Base-by-base conservation (phyloP, 495 filamentous ascomycete genomes). In the Penicillium malachiteum region DNA sequence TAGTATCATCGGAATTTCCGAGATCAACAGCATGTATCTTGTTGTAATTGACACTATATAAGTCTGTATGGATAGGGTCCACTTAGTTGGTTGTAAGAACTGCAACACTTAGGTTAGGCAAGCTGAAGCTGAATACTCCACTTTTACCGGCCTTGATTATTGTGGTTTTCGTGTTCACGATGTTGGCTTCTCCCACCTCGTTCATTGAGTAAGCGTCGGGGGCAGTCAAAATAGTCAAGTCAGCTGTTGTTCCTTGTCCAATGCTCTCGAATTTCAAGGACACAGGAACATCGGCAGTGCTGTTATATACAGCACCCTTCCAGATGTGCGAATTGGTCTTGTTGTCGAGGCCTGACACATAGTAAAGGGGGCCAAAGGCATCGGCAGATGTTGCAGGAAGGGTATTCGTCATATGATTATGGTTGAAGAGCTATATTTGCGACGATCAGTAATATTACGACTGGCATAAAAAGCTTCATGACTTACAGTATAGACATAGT, bases 271-370 rank as follows among this genome's bases (percentile, higher is more conserved):
- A 88, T 5, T 65, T 64, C 13, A 88, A 55, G 5, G 69, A 71
- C 13, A 89, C 72, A 0, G 79, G 63, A 0, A 79, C 71, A 17
- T 70, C 57, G 3, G 49, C 70, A 4, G 85, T 83, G 50, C 76
- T 74, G 70, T 90, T 89, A 70, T 89, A 90, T 0, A 86, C 80
- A 32, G 84, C 85, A 10, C 76, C 76, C 61, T 90, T 90, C 68
- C 86, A 80, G 48, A 81, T 71, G 54, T 78, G 68, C 13, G 71
- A 71, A 33, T 62, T 52, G 17, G 61, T 70, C 33, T 59, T 46
- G 49, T 57, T 69, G 54, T 75, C 57, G 9, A 66, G 56, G 14
- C 68, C 67, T 7, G 73, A 65, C 13, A 61, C 75, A 59, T 72
- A 80, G 63, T 77, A 79, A 8, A 80, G 60, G 1, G 77, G 78